phyloP scores from a whole-genome alignment of 805 yeast species.

The Kuraishia molischiana region DNA sequence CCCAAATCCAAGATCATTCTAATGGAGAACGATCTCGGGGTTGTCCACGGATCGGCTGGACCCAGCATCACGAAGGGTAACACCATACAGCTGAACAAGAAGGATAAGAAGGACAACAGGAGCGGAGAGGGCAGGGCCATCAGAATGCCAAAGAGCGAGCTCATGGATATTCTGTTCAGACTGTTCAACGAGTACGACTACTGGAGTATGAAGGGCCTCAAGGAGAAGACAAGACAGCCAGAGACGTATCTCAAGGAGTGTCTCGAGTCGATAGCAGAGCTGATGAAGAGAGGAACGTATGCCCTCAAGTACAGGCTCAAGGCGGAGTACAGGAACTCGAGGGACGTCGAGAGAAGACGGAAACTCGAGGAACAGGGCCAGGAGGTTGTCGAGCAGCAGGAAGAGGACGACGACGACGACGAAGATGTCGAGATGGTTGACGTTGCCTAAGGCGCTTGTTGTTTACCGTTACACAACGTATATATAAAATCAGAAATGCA shows the following conservation, averaged over 20 bases:
- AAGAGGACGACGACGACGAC: slow-evolving; percentile 47
- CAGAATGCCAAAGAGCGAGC: slow-evolving; percentile 87
- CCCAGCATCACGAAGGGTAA: slow-evolving; percentile 65
- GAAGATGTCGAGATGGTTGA: slow-evolving; percentile 75
- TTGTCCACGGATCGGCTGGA: slow-evolving; percentile 77
- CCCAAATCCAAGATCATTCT: slow-evolving; percentile 58
- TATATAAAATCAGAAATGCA: background rate
- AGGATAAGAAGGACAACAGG: slow-evolving; percentile 32
- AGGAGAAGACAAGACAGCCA: slow-evolving; percentile 93
- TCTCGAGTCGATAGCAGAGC: slow-evolving; percentile 77
- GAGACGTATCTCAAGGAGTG: slow-evolving; percentile 88
- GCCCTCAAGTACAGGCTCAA: slow-evolving; percentile 85
- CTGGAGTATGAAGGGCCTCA: slow-evolving; percentile 91
- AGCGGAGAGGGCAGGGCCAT: slow-evolving; percentile 72
- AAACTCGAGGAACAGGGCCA: slow-evolving; percentile 42
- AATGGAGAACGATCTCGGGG: slow-evolving; percentile 76
- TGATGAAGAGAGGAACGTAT: slow-evolving; percentile 93
- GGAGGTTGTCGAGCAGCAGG: slow-evolving; percentile 18
- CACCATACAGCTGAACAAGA: slow-evolving; percentile 60
- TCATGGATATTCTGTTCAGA: slow-evolving; percentile 79
- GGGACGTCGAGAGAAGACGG: slow-evolving; percentile 69
- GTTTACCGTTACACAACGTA: too few relatives aligned
- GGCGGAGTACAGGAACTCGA: slow-evolving; percentile 77
- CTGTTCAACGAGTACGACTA: slow-evolving; percentile 92
- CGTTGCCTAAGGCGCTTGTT: slow-evolving; percentile 31